These are phyloP conservation scores for Cryoendolithus antarcticus DNA, from an alignment of 2,329 filamentous ascomycete species.

Conservation along the genomic window DNA sequence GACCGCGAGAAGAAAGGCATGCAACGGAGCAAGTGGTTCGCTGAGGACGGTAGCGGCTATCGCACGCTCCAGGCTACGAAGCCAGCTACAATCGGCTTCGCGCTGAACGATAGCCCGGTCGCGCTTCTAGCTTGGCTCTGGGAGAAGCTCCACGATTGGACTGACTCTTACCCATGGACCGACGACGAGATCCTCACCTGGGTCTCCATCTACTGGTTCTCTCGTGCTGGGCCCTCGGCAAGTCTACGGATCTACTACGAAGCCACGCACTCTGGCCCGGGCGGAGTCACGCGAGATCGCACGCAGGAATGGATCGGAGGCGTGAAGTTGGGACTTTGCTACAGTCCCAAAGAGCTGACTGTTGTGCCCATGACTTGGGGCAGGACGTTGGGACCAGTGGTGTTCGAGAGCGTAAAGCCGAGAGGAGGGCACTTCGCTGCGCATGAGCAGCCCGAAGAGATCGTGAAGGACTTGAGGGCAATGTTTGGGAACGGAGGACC, in stretches of 20 bases:
- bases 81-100: slow-evolving; percentile 59
- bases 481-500: slow-evolving; percentile 3
- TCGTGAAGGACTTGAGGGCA: slow-evolving; percentile 4
- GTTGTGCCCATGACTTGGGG: slow-evolving; percentile 5
- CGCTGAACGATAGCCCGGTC: slow-evolving; percentile 54
- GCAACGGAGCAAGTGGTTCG: slow-evolving; percentile 42
- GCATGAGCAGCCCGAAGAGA: slow-evolving; percentile 3
- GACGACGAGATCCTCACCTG: slow-evolving; percentile 4
- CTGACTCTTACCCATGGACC: slow-evolving; percentile 4
- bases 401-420: slow-evolving; percentile 3
- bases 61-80: slow-evolving; percentile 4
- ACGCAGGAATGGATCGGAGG: slow-evolving; percentile 3
- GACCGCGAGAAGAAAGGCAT: slow-evolving; percentile 37
- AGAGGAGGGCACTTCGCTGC: slow-evolving; percentile 3
- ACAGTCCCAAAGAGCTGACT: slow-evolving; percentile 3
- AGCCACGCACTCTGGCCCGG: slow-evolving; percentile 1
- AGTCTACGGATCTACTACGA: slow-evolving; percentile 6
- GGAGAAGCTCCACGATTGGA: slow-evolving; percentile 30
- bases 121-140: slow-evolving; percentile 63
- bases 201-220: slow-evolving; percentile 5
- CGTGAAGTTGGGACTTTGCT: slow-evolving; percentile 2
- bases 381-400: slow-evolving; percentile 2
- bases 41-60: slow-evolving; percentile 42
- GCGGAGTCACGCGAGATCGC: neutral
- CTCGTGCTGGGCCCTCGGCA: slow-evolving; percentile 2